Conservation (phyloP, 257 asterid species). For the Primulina eburnea region DNA sequence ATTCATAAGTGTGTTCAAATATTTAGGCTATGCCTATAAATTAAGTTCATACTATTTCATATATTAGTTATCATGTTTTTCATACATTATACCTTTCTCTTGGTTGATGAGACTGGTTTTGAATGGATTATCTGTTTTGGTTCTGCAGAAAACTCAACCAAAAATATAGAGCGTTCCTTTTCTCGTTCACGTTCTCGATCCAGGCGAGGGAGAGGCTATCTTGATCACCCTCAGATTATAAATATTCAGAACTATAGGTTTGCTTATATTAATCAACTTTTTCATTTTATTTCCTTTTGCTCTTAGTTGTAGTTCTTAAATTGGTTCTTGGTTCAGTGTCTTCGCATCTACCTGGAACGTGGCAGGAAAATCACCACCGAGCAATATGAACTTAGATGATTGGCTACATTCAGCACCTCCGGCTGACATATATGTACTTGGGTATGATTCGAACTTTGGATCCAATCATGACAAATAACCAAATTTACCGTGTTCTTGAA, state of each 20-base stretch:
- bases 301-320: constrained; percentile 9
- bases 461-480: not conserved
- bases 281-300: not conserved
- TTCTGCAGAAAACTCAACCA: constrained; percentile 46
- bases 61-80: not conserved
- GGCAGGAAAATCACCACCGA: constrained; percentile 87
- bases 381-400: constrained; percentile 80
- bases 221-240: constrained; percentile 65
- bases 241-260: constrained; percentile 61
- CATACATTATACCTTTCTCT: not conserved
- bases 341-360: constrained; percentile 97
- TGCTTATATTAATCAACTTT: constrained; percentile 19
- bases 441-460: constrained; percentile 42
- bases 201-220: constrained; percentile 49
- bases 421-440: constrained; percentile 97
- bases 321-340: constrained; percentile 41
- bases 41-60: not conserved
- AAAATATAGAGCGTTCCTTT: constrained; percentile 40
- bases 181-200: constrained; percentile 37
- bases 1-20: not conserved
- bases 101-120: constrained; percentile 8
- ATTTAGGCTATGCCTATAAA: not conserved
- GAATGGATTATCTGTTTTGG: constrained; percentile 6
- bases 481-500: not conserved
- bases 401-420: constrained; percentile 98